Conservation (phyloP, 352 stramenopile genomes). For the Phytophthora niederhauseri region DNA sequence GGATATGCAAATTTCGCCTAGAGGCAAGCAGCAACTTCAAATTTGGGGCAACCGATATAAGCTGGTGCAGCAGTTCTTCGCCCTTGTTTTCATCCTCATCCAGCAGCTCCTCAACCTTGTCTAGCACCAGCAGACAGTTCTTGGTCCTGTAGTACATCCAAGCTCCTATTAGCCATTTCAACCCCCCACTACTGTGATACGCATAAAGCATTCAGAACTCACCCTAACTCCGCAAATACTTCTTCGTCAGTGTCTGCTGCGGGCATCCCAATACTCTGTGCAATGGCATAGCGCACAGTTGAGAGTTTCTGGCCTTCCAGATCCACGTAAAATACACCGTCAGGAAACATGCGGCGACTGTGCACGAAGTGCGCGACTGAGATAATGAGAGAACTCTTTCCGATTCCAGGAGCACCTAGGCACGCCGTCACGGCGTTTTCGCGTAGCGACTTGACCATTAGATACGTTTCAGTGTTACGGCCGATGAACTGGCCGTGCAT, state of each 20-base stretch:
- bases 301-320: conserved; percentile 83
- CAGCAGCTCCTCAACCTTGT: conserved; percentile 83
- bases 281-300: conserved; percentile 82
- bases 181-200: neutral
- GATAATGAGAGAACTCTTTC: conserved; percentile 85
- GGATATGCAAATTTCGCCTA: conserved; percentile 71
- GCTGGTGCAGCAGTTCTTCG: conserved; percentile 66
- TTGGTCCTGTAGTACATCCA: conserved; percentile 45
- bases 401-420: conserved; percentile 75
- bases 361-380: conserved; percentile 83
- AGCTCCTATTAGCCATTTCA: conserved; percentile 8
- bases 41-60: conserved; percentile 76
- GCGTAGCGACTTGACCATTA: conserved; percentile 76
- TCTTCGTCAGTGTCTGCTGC: conserved; percentile 78
- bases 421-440: conserved; percentile 81
- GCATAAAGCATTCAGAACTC: conserved; percentile 1
- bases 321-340: conserved; percentile 86
- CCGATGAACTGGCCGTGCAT: conserved; percentile 89
- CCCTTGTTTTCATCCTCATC: conserved; percentile 79
- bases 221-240: conserved; percentile 77
- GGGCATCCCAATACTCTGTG: conserved; percentile 78
- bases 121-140: conserved; percentile 72
- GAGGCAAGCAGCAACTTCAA: conserved; percentile 74
- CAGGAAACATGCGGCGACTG: conserved; percentile 76
- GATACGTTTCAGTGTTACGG: conserved; percentile 78